Base-by-base conservation (phyloP, 1,139 yeast genomes). In the Zygoascus sp. region DNA sequence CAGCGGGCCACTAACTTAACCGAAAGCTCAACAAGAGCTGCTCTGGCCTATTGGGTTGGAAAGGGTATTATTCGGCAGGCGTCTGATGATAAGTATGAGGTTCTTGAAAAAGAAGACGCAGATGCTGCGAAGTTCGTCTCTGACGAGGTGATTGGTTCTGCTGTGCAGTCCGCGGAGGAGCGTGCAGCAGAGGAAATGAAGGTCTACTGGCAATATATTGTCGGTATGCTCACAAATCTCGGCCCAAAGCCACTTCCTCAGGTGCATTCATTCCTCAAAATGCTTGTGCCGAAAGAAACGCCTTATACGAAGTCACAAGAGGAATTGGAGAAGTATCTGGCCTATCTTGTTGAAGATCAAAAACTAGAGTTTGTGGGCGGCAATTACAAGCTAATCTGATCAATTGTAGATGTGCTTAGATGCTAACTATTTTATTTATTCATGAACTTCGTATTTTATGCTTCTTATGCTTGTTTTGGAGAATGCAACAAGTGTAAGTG, bases 221-320 rank as follows among this genome's bases (percentile, higher is more conserved):
- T 61, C 13, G 80, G 79, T 1, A 79, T 80, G 77, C 63, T 80
- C 37, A 75, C 74, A 3, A 80, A 79, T 50, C 63, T 79, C 42
- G 82, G 81, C 0, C 58, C 75, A 0, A 60, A 78, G 50, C 75
- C 78, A 4, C 59, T 69, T 2, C 72, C 67, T 15, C 68, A 76
- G 50, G 74, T 81, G 25, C 81, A 79, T 49, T 70, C 76, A 9
- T 76, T 80, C 55, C 62, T 81, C 46, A 69, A 68, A 39, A 72
- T 77, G 64, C 70, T 79, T 8, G 77, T 77, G 1, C 83, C 84
- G 1, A 70, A 69, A 48, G 80, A 76, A 9, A 65, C 66, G n/a
- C 70, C 72, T 2, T 75, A 72, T 50, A 63, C 67, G 22, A 65
- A 70, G 16, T 63, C 74, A 1, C 58, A 61, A 41, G 69, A 64